These are phyloP conservation scores for Solanum bulbocastanum DNA, from an alignment of 257 asterid genomes.

Conservation along the genomic window DNA sequence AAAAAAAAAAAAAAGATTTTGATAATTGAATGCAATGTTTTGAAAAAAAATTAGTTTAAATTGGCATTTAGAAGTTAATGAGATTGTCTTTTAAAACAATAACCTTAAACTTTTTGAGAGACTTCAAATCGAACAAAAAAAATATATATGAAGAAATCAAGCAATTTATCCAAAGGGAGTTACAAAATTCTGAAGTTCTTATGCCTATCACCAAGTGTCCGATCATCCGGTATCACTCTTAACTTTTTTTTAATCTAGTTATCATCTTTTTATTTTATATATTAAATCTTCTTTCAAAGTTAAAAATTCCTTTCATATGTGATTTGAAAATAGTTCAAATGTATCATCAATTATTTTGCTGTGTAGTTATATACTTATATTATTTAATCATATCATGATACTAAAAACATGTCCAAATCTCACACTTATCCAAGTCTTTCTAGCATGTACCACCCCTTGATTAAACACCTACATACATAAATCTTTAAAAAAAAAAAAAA, in stretches of 20 bases:
- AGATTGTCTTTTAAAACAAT: slow-evolving; percentile 35
- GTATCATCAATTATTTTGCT: background rate
- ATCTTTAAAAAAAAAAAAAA: background rate
- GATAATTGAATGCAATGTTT: slow-evolving; percentile 11
- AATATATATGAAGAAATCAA: slow-evolving; percentile 37
- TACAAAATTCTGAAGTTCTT: slow-evolving; percentile 56
- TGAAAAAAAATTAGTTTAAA: background rate
- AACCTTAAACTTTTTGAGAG: slow-evolving; percentile 6
- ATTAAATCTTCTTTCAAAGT: background rate
- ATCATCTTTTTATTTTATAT: background rate
- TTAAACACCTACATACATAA: background rate
- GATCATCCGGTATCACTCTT: background rate
- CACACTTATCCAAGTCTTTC: background rate
- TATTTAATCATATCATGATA: background rate
- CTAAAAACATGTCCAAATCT: background rate
- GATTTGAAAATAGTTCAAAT: background rate
- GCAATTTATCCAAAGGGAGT: slow-evolving; percentile 31
- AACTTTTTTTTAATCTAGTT: background rate
- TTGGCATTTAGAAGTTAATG: slow-evolving; percentile 28
- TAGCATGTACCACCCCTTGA: background rate
- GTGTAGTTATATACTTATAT: background rate
- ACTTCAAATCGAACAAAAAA: background rate
- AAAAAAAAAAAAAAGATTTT: slow-evolving; percentile 13
- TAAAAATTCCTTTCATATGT: background rate
- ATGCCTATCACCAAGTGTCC: slow-evolving; percentile 41